Base-by-base conservation (phyloP, 129 eudicot genomes). In the Calendula officinalis region DNA sequence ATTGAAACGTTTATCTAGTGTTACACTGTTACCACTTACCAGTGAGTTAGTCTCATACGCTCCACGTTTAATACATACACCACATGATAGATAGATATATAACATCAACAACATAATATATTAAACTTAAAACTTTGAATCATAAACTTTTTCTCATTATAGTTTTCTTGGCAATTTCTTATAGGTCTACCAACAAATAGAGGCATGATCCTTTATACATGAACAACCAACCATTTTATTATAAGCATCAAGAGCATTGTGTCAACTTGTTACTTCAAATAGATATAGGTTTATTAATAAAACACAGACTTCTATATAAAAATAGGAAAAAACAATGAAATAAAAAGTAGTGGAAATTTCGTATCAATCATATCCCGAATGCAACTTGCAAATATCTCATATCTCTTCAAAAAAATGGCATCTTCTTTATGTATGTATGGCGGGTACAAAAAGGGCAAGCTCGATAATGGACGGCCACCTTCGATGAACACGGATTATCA, bases 331-430 rank as follows among this genome's bases (percentile, higher is more conserved):
- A 59, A 42, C 1, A 44, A 22, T 15, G 27, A 41, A 48, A n/a
- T 22, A 17, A 17, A 66, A 33, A 52, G 53, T 67, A 42, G 62
- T 70, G 60, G 50, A 60, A 70, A 47, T 32, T 70, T 37, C 60
- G 15, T 37, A 43, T 39, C 52, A 70, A 70, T 60, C 75, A 70
- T 37, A 51, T 70, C 68, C 49, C 60, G 37, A 27, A 60, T 70
- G 68, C 75, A 70, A 70, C 60, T 70, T 70, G 68, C 68, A 59
- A 46, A 47, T 47, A 59, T 59, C 60, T 67, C 47, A 37, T n/a
- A 47, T 58, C 67, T 69, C 22, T 58, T 47, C 46, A 22, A 34
- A 34, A 56, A 22, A 34, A 3, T 56, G 73, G 44, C 38, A 9
- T 41, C 15, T 57, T 68, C 48, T 49, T 15, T 36, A 49, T 64